phyloP scores from a whole-genome alignment of 495 filamentous ascomycete genomes.

The Tuber calosporum region DNA sequence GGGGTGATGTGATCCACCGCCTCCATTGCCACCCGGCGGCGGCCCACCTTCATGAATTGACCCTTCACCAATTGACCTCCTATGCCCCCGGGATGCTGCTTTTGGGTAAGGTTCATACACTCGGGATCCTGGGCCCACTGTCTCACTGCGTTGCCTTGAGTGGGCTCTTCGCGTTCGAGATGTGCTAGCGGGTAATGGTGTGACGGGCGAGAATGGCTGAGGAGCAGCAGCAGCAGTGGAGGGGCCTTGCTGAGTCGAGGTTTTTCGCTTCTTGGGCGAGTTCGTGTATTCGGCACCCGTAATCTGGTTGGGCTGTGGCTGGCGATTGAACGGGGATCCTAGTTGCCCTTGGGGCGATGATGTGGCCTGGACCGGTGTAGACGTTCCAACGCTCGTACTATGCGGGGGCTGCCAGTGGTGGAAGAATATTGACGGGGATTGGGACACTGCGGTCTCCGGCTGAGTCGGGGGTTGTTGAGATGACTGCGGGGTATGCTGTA shows the following conservation, averaged over 20 bases:
- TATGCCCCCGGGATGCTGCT: conserved; percentile 43
- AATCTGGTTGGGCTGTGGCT: conserved; percentile 45
- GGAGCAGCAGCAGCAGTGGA: conserved; percentile 12
- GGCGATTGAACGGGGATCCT: conserved; percentile 50
- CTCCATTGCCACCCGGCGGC: conserved; percentile 34
- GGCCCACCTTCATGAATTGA: conserved; percentile 29
- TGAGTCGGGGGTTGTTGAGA: conserved; percentile 53
- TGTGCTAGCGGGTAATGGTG: conserved; percentile 52
- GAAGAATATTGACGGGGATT: conserved; percentile 70
- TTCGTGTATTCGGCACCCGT: conserved; percentile 50
- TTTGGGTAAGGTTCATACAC: conserved; percentile 43
- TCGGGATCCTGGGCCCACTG: conserved; percentile 49
- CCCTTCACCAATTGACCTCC: conserved; percentile 44
- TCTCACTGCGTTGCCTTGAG: conserved; percentile 63
- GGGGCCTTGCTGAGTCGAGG: conserved; percentile 52
- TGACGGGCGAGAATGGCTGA: conserved; percentile 46
- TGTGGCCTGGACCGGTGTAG: conserved; percentile 54
- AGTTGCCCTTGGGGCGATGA: conserved; percentile 53
- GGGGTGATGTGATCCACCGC: conserved; percentile 35
- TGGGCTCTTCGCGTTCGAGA: conserved; percentile 57
- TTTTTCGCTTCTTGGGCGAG: conserved; percentile 70
- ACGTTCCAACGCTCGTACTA: conserved; percentile 47
- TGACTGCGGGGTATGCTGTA: conserved; percentile 50
- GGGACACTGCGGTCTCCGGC: conserved; percentile 17
- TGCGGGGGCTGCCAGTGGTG: conserved; percentile 85